Evolutionary conservation across 2,329 filamentous ascomycete species (phyloP), one percentile per base, ranked within the genome.

Genomic region (Aspergillus uvarum): DNA sequence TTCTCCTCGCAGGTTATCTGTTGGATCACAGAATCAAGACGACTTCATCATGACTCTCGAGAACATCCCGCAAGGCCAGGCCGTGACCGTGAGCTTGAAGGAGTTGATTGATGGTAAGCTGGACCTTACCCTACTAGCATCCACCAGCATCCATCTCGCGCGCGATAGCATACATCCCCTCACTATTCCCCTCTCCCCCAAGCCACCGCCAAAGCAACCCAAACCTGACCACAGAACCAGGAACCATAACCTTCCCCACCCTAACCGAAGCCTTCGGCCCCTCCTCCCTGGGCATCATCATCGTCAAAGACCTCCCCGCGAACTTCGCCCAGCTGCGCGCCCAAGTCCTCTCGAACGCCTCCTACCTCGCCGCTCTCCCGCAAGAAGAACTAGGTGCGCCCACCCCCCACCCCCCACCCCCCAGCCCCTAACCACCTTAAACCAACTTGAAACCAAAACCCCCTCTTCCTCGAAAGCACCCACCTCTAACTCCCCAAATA

Each of bases 211-310:
- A n/a, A 19, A 16, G 5, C 26, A 38, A 51, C n/a, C 29, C n/a
- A 21, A 42, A 21, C 4, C 38, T n/a, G 48, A n/a, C n/a, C 22
- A 38, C 11, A 2, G 7, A 16, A 14, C 7, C 55, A 75, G 77
- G 75, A 52, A 67, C 72, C 5, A 71, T 82, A 49, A 74, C 79
- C 6, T 80, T 79, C 61, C 70, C 76, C 19, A 77, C 75, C 10
- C 72, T 82, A 12, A 76, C 78, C 32, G 73, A 89, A 67, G 95
- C 95, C 0, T 98, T 99, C 73, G 95, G 95, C 0, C 92, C 93
- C 1, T 87, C 90, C 26, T 96, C 92, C 2, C 81, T 98, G 12
- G 95, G 95, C 0, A 96, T 99, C 55, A 88, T 99, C 58, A 81
- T 98, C n/a, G 93, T 99, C 51, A 92, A 90, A 72, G 91, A 92